Percentiles rank a stretch among this genome's conserved stretches.
Conservation (phyloP, 208 protist species). For the Endotrypanum monterogeii region DNA sequence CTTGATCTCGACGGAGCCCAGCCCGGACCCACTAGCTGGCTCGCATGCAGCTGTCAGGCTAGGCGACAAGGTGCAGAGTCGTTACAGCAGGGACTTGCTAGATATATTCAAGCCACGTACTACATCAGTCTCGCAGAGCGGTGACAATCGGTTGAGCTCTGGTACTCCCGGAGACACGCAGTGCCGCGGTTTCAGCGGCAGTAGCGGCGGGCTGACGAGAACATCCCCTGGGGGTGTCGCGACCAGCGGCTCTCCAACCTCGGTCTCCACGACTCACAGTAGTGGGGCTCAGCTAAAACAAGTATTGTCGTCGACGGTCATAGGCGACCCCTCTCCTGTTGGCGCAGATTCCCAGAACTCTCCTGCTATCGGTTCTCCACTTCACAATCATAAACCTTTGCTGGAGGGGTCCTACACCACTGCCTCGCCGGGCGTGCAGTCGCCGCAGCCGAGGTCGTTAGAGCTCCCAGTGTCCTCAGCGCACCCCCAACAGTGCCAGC, state of each 20-base stretch:
- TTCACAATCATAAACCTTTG: background rate
- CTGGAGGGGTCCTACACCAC: background rate
- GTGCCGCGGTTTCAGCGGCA: conserved; percentile 10
- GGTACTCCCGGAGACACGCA: conserved; percentile 4
- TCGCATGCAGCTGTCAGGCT: background rate
- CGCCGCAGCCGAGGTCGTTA: conserved; percentile 1
- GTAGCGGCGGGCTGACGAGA: conserved; percentile 2
- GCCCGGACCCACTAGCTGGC: background rate
- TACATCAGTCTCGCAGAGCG: background rate
- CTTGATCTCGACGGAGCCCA: background rate
- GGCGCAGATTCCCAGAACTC: background rate
- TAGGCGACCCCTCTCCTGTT: background rate
- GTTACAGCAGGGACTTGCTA: background rate
- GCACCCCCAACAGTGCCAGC: background rate
- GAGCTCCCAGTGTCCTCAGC: background rate
- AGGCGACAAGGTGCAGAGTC: background rate
- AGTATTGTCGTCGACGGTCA: background rate
- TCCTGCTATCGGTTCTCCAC: background rate
- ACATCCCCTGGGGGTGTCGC: background rate
- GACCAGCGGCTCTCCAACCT: background rate
- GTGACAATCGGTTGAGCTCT: background rate
- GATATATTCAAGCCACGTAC: background rate
- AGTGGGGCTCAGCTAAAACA: background rate
- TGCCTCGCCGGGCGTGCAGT: conserved; percentile 18
- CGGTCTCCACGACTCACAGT: background rate